Conservation (phyloP, 257 asterid species). For the Vinca minor region DNA sequence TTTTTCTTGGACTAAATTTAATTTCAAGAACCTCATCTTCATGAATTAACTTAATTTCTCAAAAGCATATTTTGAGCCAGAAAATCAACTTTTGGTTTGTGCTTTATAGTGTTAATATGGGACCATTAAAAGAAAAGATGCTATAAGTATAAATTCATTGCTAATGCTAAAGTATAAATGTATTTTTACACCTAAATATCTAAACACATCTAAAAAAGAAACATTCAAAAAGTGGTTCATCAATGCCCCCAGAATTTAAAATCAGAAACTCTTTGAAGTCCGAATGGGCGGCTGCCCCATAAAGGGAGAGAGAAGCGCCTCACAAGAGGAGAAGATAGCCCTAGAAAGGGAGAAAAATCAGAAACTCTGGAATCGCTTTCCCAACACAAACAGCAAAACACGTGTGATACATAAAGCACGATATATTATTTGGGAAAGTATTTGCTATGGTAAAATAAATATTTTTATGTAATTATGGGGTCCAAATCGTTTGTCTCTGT, state of each 20-base stretch:
- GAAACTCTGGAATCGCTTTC: conserved; percentile 7
- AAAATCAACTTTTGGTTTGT: conserved; percentile 4
- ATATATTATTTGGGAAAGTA: too few relatives aligned
- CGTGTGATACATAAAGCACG: too few relatives aligned
- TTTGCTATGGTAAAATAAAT: too few relatives aligned
- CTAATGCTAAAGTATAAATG: conserved; percentile 4
- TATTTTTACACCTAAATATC: background rate
- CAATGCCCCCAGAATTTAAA: background rate
- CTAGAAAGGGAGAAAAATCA: too few relatives aligned
- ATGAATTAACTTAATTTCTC: background rate
- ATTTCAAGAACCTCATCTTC: background rate
- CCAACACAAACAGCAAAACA: background rate
- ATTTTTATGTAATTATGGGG: too few relatives aligned
- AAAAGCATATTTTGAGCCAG: background rate
- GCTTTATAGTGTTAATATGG: conserved; percentile 15
- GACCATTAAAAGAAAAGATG: conserved; percentile 18
- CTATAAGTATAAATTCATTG: conserved; percentile 11
- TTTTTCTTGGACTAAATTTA: background rate
- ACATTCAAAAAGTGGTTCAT: conserved; percentile 10
- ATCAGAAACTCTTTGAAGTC: too few relatives aligned
- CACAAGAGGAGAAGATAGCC: too few relatives aligned
- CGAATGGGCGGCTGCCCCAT: too few relatives aligned
- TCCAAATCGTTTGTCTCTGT: too few relatives aligned
- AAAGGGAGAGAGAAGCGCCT: too few relatives aligned
- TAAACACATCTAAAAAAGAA: background rate